Percentiles rank a stretch among this genome's conserved stretches.
phyloP scores from a whole-genome alignment of 2,329 filamentous ascomycete species.

The Stemphylium lycopersici region DNA sequence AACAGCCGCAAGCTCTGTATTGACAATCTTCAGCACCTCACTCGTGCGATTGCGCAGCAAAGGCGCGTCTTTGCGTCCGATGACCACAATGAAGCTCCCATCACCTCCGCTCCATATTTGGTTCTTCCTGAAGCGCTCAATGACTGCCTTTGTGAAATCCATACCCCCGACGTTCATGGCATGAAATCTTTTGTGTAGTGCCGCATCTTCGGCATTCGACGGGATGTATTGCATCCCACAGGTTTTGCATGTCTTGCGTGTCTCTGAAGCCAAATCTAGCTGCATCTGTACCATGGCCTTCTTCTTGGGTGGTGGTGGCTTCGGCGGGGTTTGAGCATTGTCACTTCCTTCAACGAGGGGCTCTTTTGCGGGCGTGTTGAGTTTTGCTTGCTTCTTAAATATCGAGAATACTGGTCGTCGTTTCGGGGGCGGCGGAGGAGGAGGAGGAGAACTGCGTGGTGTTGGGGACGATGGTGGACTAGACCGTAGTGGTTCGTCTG shows the following conservation, averaged over 20 bases:
- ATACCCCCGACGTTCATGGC: slow-evolving; percentile 66
- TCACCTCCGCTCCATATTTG: slow-evolving; percentile 56
- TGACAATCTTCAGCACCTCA: slow-evolving; percentile 64
- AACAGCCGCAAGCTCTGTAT: slow-evolving; percentile 66
- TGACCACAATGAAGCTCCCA: slow-evolving; percentile 61
- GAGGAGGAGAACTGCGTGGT: slow-evolving; percentile 32
- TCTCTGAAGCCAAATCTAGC: slow-evolving; percentile 63
- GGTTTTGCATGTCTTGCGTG: slow-evolving; percentile 62
- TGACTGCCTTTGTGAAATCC: slow-evolving; percentile 64
- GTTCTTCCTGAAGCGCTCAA: slow-evolving; percentile 58
- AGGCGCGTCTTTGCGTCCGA: slow-evolving; percentile 61
- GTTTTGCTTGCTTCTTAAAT: slow-evolving; percentile 41
- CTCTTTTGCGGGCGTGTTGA: slow-evolving; percentile 18
- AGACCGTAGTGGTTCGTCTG: slow-evolving; percentile 47
- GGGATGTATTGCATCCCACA: slow-evolving; percentile 73
- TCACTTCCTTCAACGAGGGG: slow-evolving; percentile 35
- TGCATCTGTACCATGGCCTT: slow-evolving; percentile 63
- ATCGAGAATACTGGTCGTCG: slow-evolving; percentile 60
- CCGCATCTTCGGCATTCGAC: slow-evolving; percentile 65
- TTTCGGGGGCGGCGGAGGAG: slow-evolving; percentile 29
- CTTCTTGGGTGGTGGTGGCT: slow-evolving; percentile 37
- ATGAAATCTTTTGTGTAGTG: slow-evolving; percentile 69
- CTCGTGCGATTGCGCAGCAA: slow-evolving; percentile 62
- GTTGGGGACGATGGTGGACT: slow-evolving; percentile 44
- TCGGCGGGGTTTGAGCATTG: slow-evolving; percentile 42